phyloP scores from a whole-genome alignment of 2,329 filamentous ascomycete genomes.

The Trematosphaeria pertusa region DNA sequence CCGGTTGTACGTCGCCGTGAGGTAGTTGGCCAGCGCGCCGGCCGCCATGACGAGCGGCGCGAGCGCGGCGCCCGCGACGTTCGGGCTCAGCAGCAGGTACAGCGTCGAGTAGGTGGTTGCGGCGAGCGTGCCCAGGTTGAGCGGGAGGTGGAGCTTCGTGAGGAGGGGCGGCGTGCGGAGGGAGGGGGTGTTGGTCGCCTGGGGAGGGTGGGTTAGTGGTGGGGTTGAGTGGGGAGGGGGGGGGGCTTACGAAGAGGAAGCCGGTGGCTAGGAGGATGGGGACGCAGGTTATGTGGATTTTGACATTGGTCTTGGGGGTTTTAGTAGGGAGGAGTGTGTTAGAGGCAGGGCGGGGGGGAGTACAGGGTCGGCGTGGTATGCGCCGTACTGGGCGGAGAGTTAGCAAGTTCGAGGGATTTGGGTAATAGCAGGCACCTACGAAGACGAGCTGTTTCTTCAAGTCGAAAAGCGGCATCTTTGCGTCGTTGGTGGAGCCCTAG shows the following conservation, averaged over 20 bases:
- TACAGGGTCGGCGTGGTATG: constrained; percentile 78
- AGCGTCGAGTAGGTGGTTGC: constrained; percentile 72
- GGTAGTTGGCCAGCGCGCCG: constrained; percentile 76
- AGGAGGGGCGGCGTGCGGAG: constrained; percentile 35
- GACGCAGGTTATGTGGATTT: constrained; percentile 81
- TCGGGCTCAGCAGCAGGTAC: constrained; percentile 90
- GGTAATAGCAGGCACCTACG: constrained; percentile 27
- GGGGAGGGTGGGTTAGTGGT: not conserved
- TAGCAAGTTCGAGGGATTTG: no score
- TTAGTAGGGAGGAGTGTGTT: constrained; percentile 8
- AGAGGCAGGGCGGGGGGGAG: constrained; percentile 3
- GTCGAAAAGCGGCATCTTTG: constrained; percentile 37
- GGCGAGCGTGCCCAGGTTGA: constrained; percentile 56
- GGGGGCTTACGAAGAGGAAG: constrained; percentile 70
- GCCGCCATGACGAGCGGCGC: constrained; percentile 76
- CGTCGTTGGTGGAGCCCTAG: not conserved
- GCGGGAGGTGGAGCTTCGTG: constrained; percentile 45
- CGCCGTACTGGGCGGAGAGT: constrained; percentile 69
- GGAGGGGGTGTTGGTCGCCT: constrained; percentile 64
- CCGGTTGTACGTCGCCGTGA: constrained; percentile 66
- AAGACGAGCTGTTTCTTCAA: constrained; percentile 45
- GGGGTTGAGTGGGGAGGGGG: not conserved
- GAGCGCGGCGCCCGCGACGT: constrained; percentile 77
- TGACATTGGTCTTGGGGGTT: constrained; percentile 67
- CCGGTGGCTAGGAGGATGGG: constrained; percentile 74